A percentile compares a stretch with the other conserved stretches of the same genome.
phyloP scores from a whole-genome alignment of 192 early-diverging fungal species.

The Helicostylum pulchrum region DNA sequence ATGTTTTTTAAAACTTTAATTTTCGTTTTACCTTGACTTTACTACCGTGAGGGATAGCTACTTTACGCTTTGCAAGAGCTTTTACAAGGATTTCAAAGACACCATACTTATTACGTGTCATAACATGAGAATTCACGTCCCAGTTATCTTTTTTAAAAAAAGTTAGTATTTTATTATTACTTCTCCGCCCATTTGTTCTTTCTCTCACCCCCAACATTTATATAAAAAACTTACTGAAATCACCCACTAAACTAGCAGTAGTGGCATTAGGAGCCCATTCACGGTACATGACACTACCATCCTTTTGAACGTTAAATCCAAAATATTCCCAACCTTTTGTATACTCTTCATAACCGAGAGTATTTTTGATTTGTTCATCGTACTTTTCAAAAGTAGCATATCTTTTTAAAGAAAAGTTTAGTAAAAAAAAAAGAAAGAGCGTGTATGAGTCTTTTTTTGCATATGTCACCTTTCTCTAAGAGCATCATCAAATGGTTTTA shows the following conservation, averaged over 20 bases:
- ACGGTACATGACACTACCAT: constrained; percentile 71
- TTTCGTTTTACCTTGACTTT: constrained; percentile 72
- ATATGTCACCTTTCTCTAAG: constrained; percentile 54
- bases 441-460: constrained; percentile 4
- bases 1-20: too few species aligned
- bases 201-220: not conserved
- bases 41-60: constrained; percentile 77
- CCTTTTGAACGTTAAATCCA: constrained; percentile 72
- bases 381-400: constrained; percentile 64
- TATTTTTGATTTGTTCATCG: constrained; percentile 61
- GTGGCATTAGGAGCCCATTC: constrained; percentile 93
- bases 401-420: constrained; percentile 22
- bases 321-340: constrained; percentile 75
- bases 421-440: not conserved
- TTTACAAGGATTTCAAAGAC: constrained; percentile 76
- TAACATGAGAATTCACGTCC: constrained; percentile 69
- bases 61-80: constrained; percentile 54
- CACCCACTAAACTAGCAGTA: constrained; percentile 80
- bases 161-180: not conserved
- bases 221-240: constrained; percentile 72
- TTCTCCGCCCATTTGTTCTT: too few species aligned
- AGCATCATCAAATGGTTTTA: constrained; percentile 62
- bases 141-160: constrained; percentile 79
- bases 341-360: constrained; percentile 82
- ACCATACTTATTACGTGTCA: constrained; percentile 81